phyloP scores from a whole-genome alignment of 2,329 filamentous ascomycete species.

The Fusarium decemcellulare region DNA sequence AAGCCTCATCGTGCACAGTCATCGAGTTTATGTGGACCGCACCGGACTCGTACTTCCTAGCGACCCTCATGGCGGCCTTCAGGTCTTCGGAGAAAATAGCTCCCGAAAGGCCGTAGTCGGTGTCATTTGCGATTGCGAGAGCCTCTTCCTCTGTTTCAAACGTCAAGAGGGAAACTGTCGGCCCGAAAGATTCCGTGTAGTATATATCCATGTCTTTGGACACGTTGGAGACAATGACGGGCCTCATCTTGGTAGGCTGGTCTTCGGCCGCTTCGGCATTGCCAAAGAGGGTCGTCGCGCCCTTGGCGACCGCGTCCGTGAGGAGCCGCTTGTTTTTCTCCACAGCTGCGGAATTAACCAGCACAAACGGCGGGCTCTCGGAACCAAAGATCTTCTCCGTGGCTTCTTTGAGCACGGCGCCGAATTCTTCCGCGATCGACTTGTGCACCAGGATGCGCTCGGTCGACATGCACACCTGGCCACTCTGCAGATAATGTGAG shows the following conservation, averaged over 20 bases:
- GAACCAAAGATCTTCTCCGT: conserved; percentile 61
- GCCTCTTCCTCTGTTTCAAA: conserved; percentile 79
- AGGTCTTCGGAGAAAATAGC: conserved; percentile 81
- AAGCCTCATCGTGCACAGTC: conserved; percentile 74
- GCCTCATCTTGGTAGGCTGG: conserved; percentile 63
- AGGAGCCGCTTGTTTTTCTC: conserved; percentile 76
- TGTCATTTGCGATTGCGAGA: conserved; percentile 81
- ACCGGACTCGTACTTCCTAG: conserved; percentile 73
- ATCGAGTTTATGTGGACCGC: conserved; percentile 76
- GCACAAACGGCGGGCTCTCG: conserved; percentile 68
- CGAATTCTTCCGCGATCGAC: conserved; percentile 52
- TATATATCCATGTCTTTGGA: conserved; percentile 77
- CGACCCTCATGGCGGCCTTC: conserved; percentile 67
- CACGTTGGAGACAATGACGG: conserved; percentile 76
- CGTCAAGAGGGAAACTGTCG: conserved; percentile 75
- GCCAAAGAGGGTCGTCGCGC: conserved; percentile 65
- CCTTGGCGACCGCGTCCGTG: conserved; percentile 75
- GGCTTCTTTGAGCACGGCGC: conserved; percentile 53
- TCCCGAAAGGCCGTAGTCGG: conserved; percentile 80
- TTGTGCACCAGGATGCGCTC: conserved; percentile 75
- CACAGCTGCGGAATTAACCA: conserved; percentile 77
- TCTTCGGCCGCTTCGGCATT: conserved; percentile 48
- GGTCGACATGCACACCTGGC: conserved; percentile 91
- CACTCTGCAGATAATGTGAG: conserved; percentile 49
- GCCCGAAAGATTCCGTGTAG: conserved; percentile 81